Percentiles rank a stretch among this genome's conserved stretches.
Conservation (phyloP, 108 stramenopile genomes). For the Nitzschia putrida region DNA sequence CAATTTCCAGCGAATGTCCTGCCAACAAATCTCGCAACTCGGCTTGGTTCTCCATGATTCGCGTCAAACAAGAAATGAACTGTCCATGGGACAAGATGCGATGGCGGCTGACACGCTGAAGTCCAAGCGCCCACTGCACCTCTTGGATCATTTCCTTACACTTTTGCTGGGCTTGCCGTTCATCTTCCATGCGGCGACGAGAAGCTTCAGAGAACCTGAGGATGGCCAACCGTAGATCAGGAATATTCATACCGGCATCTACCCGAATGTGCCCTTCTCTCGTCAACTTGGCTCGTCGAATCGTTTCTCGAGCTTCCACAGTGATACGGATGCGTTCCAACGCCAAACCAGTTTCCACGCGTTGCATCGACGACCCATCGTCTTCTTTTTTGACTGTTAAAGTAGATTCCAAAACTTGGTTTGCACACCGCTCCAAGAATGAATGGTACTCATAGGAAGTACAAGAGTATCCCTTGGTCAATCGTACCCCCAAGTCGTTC, state of each 20-base stretch:
- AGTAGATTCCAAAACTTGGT: slow-evolving; percentile 10
- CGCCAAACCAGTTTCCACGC: not conserved
- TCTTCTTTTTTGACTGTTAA: not conserved
- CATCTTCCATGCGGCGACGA: slow-evolving; percentile 23
- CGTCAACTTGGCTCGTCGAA: slow-evolving; percentile 58
- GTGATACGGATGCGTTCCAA: slow-evolving; percentile 32
- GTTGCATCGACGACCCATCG: slow-evolving; percentile 16
- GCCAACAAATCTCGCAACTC: slow-evolving; percentile 44
- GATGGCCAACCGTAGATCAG: slow-evolving; percentile 28
- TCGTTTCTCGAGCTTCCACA: slow-evolving; percentile 63
- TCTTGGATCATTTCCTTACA: slow-evolving; percentile 37
- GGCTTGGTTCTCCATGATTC: slow-evolving; percentile 49
- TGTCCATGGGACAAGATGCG: slow-evolving; percentile 41
- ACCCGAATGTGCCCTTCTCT: slow-evolving; percentile 65
- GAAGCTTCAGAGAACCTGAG: slow-evolving; percentile 25
- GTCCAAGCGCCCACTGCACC: slow-evolving; percentile 60
- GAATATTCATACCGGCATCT: slow-evolving; percentile 42
- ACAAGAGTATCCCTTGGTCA: slow-evolving; percentile 71
- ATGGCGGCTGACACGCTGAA: slow-evolving; percentile 33
- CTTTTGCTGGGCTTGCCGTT: slow-evolving; percentile 21
- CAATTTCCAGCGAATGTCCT: slow-evolving; percentile 62
- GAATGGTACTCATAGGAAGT: slow-evolving; percentile 57
- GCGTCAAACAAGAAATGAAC: slow-evolving; percentile 44
- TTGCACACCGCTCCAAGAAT: slow-evolving; percentile 40
- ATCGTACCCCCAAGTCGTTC: slow-evolving; percentile 38